Percentiles rank a stretch among this genome's conserved stretches.
phyloP scores from a whole-genome alignment of 192 early-diverging fungal genomes.

The Backusella luteola region DNA sequence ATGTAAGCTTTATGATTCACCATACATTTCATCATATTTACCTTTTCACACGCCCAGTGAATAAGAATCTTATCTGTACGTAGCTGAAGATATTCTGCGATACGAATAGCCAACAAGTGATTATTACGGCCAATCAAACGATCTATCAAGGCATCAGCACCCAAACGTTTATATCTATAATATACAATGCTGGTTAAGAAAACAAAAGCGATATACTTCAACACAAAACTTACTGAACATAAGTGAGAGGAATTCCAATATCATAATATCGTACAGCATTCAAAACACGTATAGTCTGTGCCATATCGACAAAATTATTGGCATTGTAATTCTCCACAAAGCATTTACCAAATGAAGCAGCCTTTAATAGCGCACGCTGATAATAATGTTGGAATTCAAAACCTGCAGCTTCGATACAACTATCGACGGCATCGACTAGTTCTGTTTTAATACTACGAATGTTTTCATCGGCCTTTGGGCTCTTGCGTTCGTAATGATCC shows the following conservation, averaged over 20 bases:
- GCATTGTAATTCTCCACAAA: conserved; percentile 88
- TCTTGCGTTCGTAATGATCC: conserved; percentile 62
- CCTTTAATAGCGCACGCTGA: conserved; percentile 85
- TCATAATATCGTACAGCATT: conserved; percentile 84
- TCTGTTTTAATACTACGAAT: conserved; percentile 84
- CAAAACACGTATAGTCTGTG: conserved; percentile 79
- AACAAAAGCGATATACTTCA: neutral
- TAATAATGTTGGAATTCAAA: conserved; percentile 74
- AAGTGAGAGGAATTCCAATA: conserved; percentile 89
- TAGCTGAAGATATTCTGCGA: conserved; percentile 84
- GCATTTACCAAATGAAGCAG: conserved; percentile 91
- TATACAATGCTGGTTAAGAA: neutral
- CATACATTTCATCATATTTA: conserved; percentile 20
- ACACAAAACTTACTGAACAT: conserved; percentile 65
- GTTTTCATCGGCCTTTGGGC: conserved; percentile 91
- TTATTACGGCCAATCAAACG: conserved; percentile 81
- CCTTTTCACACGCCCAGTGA: conserved; percentile 97
- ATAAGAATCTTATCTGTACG: conserved; percentile 80
- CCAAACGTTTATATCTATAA: conserved; percentile 65
- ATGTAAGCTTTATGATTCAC: neutral
- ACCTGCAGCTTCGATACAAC: conserved; percentile 90
- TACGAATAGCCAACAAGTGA: conserved; percentile 81
- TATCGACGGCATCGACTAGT: conserved; percentile 83
- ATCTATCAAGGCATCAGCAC: conserved; percentile 80
- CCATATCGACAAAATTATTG: conserved; percentile 86